Conservation (phyloP, 1,139 yeast species). For the Magnusiomyces fungicola region DNA sequence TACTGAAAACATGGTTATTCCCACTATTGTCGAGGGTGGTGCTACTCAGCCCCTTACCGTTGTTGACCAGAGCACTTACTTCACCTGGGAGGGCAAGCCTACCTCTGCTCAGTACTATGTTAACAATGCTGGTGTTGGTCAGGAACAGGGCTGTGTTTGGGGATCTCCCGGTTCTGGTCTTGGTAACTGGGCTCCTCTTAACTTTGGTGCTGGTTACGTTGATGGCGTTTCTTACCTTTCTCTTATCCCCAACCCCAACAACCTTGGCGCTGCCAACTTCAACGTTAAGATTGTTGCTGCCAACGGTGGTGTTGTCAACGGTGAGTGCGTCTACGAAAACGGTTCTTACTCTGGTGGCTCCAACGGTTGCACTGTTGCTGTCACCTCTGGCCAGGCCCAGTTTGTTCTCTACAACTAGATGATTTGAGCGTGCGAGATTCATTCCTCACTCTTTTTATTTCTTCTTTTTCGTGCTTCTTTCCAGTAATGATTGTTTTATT, state of each 20-base stretch:
- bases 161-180: slow-evolving; percentile 69
- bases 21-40: slow-evolving; percentile 75
- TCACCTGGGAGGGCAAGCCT: slow-evolving; percentile 69
- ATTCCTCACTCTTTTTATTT: too few relatives aligned
- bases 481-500: too few relatives aligned
- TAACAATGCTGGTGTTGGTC: slow-evolving; percentile 88
- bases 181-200: slow-evolving; percentile 98
- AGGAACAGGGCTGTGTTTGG: slow-evolving; percentile 91
- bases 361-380: slow-evolving; percentile 93
- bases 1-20: slow-evolving; percentile 95
- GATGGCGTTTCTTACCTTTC: slow-evolving; percentile 73
- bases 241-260: slow-evolving; percentile 93
- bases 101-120: slow-evolving; percentile 97
- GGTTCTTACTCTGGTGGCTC: slow-evolving; percentile 71
- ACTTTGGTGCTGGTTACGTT: slow-evolving; percentile 86
- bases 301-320: slow-evolving; percentile 56
- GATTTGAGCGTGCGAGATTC: too few relatives aligned
- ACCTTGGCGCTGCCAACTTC: slow-evolving; percentile 63
- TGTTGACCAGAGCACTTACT: slow-evolving; percentile 70
- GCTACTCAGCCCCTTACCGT: slow-evolving; percentile 59
- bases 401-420: slow-evolving; percentile 54
- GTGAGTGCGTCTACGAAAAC: slow-evolving; percentile 71
- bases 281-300: slow-evolving; percentile 77
- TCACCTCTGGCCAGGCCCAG: slow-evolving; percentile 71
- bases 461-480: too few relatives aligned